Evolutionary conservation across 169 alveolate genomes (phyloP), one percentile per base, ranked within the genome.

Genomic region (Cryptosporidium sp.): DNA sequence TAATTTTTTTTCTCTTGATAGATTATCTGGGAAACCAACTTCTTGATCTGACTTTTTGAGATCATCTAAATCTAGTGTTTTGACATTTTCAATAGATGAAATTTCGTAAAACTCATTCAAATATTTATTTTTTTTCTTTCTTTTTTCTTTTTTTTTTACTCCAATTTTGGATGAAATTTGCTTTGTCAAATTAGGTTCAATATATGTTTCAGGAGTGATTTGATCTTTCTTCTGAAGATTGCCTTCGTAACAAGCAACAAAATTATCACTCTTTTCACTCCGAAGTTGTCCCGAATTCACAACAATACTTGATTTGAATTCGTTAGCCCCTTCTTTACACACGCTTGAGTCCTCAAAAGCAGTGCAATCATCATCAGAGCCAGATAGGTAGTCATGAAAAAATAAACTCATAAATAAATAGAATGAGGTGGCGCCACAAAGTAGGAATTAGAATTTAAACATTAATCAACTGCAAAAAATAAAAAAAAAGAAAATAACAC

Each of bases 101-200:
- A 48, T 51, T 16, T 42, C 52, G 3, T 18, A 39, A 29, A 80
- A 80, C n/a, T 80, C 80, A 2, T 26, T 80, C 23, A 80, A 39
- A 48, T 61, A 51, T 62, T 80, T 80, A 42, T 62, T 80, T 33
- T 62, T 80, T 45, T 75, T 75, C n/a, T 29, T 53, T 18, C 33
- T 60, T 1, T 23, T 33, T 23, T n/a, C 58, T 35, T 33, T 75
- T 75, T 56, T 53, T n/a, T 42, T 9, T 42, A 35, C 72, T 5
- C 33, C 53, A 35, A 31, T 37, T 21, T 33, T 65, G 52, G 12
- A 3, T 9, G 72, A 37, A 10, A 8, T n/a, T 65, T 33, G 72
- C 0, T 56, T 56, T 4, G 6, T 0, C 7, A 26, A 56, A 56
- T 9, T 37, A 21, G 35, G 37, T 29, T 26, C 37, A 9, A 1